Evolutionary conservation across 2,329 filamentous ascomycete genomes (phyloP).

Genomic region (Cladosporium sp.): DNA sequence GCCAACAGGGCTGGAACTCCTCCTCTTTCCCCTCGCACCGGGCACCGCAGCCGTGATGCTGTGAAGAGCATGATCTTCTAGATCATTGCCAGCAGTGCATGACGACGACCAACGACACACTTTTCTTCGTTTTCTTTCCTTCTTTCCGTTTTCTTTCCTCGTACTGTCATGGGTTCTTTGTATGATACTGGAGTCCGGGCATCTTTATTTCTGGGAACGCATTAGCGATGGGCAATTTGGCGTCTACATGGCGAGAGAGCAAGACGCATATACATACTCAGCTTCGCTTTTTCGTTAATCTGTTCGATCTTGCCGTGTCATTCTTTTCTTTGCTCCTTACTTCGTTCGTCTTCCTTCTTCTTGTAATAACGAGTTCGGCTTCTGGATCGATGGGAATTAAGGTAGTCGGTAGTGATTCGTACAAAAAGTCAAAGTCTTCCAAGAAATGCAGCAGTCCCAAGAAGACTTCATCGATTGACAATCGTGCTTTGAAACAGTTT

Average conservation of each 20-base stretch:
- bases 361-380: not conserved
- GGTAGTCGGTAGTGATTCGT: too few species aligned
- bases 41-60: slow-evolving; percentile 29
- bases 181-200: slow-evolving; percentile 10
- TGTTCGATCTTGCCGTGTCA: too few species aligned
- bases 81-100: not conserved
- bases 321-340: not conserved
- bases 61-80: slow-evolving; percentile 38
- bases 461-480: too few species aligned
- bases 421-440: too few species aligned
- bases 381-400: too few species aligned
- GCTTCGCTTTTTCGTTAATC: not conserved
- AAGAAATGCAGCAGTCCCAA: too few species aligned
- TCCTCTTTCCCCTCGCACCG: slow-evolving; percentile 28
- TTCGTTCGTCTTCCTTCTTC: not conserved
- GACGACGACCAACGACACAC: slow-evolving; percentile 3
- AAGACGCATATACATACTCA: slow-evolving; percentile 4
- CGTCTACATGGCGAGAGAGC: not conserved
- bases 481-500: too few species aligned
- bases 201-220: not conserved
- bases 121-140: not conserved
- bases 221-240: not conserved
- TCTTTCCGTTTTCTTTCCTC: not conserved
- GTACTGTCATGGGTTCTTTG: not conserved
- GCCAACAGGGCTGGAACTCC: slow-evolving; percentile 29